phyloP scores from a whole-genome alignment of 2,329 filamentous ascomycete genomes.

The Dryadomyces sulphureus region DNA sequence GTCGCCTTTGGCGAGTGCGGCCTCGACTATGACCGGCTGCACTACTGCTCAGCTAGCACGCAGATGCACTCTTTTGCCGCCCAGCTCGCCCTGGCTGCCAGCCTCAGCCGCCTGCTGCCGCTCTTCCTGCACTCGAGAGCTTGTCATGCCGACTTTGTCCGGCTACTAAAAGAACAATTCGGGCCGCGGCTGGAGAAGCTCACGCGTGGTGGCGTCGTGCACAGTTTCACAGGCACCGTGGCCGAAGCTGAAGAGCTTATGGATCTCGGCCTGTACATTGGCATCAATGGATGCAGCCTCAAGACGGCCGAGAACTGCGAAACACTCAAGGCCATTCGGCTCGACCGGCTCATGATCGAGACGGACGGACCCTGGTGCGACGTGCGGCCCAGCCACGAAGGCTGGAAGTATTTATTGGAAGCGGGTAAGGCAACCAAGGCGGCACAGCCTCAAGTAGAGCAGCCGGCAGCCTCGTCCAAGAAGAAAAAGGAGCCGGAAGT shows the following conservation, averaged over 20 bases:
- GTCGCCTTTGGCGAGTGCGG: constrained; percentile 91
- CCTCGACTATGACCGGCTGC: constrained; percentile 86
- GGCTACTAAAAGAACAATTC: constrained; percentile 45
- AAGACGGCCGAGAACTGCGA: constrained; percentile 86
- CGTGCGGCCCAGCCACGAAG: constrained; percentile 77
- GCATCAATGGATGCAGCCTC: constrained; percentile 93
- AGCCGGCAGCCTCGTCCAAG: constrained; percentile 9
- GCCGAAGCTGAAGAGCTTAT: constrained; percentile 75
- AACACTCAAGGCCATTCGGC: constrained; percentile 64
- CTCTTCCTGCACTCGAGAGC: constrained; percentile 88
- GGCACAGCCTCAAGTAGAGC: no score
- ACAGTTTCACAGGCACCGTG: constrained; percentile 82
- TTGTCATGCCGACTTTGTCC: constrained; percentile 71
- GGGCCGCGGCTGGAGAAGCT: constrained; percentile 47
- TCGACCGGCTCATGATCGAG: constrained; percentile 80
- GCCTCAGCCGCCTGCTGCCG: constrained; percentile 50
- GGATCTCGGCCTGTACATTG: constrained; percentile 70
- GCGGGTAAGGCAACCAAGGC: constrained; percentile 10
- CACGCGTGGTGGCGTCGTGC: constrained; percentile 64
- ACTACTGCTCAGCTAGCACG: constrained; percentile 61
- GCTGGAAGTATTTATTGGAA: constrained; percentile 49
- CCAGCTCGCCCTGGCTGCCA: constrained; percentile 66
- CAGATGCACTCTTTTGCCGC: constrained; percentile 76
- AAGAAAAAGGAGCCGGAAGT: constrained; percentile 39
- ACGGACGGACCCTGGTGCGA: constrained; percentile 98